phyloP scores from a whole-genome alignment of 352 stramenopile genomes.

The Peronospora destructor region DNA sequence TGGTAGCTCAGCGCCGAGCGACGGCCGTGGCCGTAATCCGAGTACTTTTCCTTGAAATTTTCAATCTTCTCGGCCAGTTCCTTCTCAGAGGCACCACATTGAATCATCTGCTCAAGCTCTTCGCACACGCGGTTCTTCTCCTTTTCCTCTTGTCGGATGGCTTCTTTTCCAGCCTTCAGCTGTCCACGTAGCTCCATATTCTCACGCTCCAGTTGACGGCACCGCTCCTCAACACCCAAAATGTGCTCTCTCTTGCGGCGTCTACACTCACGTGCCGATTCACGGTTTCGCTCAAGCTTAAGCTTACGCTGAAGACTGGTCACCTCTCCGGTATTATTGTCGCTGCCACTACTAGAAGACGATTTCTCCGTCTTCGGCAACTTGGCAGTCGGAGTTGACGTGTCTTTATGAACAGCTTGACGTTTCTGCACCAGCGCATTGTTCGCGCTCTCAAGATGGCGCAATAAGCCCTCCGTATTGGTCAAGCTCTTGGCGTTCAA shows the following conservation, averaged over 20 bases:
- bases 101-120: constrained; percentile 79
- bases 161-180: constrained; percentile 84
- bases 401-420: constrained; percentile 23
- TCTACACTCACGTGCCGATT: constrained; percentile 87
- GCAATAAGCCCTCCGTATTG: constrained; percentile 53
- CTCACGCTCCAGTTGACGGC: constrained; percentile 80
- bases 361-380: constrained; percentile 52
- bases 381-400: constrained; percentile 13
- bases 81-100: constrained; percentile 69
- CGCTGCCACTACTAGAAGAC: constrained; percentile 44
- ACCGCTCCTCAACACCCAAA: constrained; percentile 68
- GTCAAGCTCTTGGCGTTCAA: constrained; percentile 35
- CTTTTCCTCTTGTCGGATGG: constrained; percentile 78
- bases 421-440: constrained; percentile 59
- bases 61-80: constrained; percentile 92
- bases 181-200: constrained; percentile 89
- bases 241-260: constrained; percentile 86
- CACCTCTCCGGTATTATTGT: constrained; percentile 26
- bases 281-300: constrained; percentile 89
- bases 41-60: constrained; percentile 92
- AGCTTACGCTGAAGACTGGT: constrained; percentile 63
- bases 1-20: constrained; percentile 85
- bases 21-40: constrained; percentile 87
- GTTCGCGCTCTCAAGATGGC: constrained; percentile 69
- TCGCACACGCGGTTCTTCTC: constrained; percentile 83